Base-by-base conservation (phyloP, 2,329 filamentous ascomycete genomes). In the Helminthosporium solani region DNA sequence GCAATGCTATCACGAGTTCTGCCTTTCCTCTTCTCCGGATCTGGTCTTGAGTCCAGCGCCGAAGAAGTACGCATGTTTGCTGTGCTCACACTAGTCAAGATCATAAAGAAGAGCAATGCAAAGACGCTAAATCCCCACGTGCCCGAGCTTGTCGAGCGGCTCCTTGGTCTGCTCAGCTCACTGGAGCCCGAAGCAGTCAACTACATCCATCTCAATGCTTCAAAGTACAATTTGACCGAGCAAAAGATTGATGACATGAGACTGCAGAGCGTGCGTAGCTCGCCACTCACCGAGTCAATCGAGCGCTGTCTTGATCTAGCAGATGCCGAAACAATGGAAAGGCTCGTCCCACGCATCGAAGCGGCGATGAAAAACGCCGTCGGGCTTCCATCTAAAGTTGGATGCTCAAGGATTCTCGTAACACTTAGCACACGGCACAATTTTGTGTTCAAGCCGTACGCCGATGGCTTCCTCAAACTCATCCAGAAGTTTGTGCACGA, bases 371-470 rank as follows among this genome's bases (percentile, higher is more conserved):
- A 92, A 66, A 84, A 81, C 20, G 88, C 91, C 1, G 84, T 99
- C 30, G 92, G 91, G 1, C 84, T 97, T 72, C 92, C 92, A 2
- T 95, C 90, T 0, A 97, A 97, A 73, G 87, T 97, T 38, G 94
- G 90, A 30, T 95, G 90, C 61, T 88, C 87, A 53, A 83, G 90
- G 44, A 85, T 96, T 2, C 78, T 99, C 25, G 87, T 88, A 7
- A 91, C 89, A 0, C 78, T 99, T 7, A 88, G 89, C 40, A 92
- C 91, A 40, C 83, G 90, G 11, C 87, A 92, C 54, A 83, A 81
- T 28, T 79, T 85, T 30, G 76, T 91, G 23, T 88, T 96, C 68
- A 81, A 80, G 30, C 84, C 88, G 0, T 84, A 91, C 60, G 85
- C 88, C 11, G 82, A 88, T 52, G 77, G 79, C 7, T 90, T 96